Evolutionary conservation across 2,329 filamentous ascomycete species (phyloP).

Genomic region (Teratosphaeria viscida): DNA sequence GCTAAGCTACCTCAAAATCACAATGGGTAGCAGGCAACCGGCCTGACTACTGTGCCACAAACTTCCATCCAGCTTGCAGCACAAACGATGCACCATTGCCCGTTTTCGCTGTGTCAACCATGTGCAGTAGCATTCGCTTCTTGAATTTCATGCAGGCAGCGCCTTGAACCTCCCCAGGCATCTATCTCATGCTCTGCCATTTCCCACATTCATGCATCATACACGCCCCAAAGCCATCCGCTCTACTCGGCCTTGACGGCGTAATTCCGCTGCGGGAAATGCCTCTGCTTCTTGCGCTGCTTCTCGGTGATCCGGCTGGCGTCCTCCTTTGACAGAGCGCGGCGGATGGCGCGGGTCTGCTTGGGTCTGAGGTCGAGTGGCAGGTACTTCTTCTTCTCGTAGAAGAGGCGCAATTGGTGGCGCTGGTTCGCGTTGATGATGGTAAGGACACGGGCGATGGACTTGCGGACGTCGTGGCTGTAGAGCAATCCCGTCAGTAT

Average conservation of each 20-base stretch:
- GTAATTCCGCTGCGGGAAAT: conserved; percentile 98
- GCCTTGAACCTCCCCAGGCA: background rate
- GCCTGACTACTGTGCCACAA: background rate
- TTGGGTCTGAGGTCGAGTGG: conserved; percentile 97
- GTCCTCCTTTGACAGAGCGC: conserved; percentile 88
- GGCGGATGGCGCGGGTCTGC: conserved; percentile 95
- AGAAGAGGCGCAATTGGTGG: conserved; percentile 95
- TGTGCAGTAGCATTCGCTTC: background rate
- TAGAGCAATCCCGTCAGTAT: conserved; percentile 25
- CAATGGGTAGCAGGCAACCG: background rate
- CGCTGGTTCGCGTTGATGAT: conserved; percentile 99
- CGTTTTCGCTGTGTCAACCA: background rate
- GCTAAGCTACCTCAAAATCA: background rate
- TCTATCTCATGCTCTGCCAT: background rate
- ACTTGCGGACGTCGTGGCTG: conserved; percentile 98
- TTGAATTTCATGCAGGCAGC: background rate
- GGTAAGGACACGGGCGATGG: conserved; percentile 95
- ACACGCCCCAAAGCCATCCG: background rate
- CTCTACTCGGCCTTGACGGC: conserved; percentile 67
- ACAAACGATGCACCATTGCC: background rate
- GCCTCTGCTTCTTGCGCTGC: conserved; percentile 87
- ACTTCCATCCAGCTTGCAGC: background rate
- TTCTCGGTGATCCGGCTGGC: conserved; percentile 75
- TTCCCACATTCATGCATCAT: background rate
- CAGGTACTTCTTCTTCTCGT: conserved; percentile 99